A percentile compares a stretch with the other conserved stretches of the same genome.
Evolutionary conservation across 148 eudicot genomes (phyloP).

Genomic region (Cornus suecica): DNA sequence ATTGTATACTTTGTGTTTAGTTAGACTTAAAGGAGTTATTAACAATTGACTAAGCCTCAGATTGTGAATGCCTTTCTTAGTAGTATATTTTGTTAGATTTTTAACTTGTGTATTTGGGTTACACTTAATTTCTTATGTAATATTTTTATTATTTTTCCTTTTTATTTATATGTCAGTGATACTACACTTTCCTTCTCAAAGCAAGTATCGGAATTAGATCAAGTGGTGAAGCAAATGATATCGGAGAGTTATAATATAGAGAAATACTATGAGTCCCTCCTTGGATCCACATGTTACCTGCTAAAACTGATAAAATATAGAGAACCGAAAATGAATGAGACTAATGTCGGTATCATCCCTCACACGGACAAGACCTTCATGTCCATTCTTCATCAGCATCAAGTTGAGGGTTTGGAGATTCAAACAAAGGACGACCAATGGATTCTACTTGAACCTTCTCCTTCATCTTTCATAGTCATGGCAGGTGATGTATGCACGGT

Average conservation of each 20-base stretch:
- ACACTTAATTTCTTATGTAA: no score
- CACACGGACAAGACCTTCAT: slow-evolving; percentile 47
- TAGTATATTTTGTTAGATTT: no score
- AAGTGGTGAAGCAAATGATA: slow-evolving; percentile 39
- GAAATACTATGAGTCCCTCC: slow-evolving; percentile 22
- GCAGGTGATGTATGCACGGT: slow-evolving; percentile 48
- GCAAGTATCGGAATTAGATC: slow-evolving; percentile 31
- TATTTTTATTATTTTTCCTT: neutral
- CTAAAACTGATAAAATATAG: slow-evolving; percentile 32
- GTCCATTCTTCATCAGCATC: slow-evolving; percentile 39
- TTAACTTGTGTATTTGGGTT: neutral
- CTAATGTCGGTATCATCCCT: slow-evolving; percentile 27
- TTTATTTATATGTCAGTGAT: slow-evolving; percentile 14
- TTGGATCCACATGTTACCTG: slow-evolving; percentile 32
- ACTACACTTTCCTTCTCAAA: slow-evolving; percentile 20
- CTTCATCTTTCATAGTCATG: slow-evolving; percentile 43
- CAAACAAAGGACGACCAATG: slow-evolving; percentile 29
- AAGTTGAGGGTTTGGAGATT: slow-evolving; percentile 38
- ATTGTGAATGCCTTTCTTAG: no score
- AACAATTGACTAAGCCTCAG: no score
- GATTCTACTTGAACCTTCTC: slow-evolving; percentile 35
- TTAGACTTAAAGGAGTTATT: no score
- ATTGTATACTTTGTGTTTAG: no score
- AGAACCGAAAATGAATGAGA: slow-evolving; percentile 15
- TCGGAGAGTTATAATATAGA: slow-evolving; percentile 32